phyloP scores from a whole-genome alignment of 192 early-diverging fungal genomes.

The Mortierella alpina region DNA sequence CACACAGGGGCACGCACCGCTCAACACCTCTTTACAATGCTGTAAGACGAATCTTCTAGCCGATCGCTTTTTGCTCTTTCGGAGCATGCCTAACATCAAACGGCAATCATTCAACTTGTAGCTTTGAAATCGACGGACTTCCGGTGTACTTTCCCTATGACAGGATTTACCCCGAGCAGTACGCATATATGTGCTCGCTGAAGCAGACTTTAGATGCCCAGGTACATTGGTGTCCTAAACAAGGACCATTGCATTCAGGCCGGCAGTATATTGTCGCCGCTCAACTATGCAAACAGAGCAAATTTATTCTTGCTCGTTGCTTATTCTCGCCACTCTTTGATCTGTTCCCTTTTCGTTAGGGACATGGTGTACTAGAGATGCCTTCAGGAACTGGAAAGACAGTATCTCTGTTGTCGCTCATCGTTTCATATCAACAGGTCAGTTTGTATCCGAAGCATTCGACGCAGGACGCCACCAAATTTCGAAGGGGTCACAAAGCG shows the following conservation, averaged over 20 bases:
- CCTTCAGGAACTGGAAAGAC: conserved; percentile 99
- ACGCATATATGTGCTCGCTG: conserved; percentile 96
- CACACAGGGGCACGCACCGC: background rate
- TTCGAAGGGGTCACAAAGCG: background rate
- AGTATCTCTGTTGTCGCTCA: conserved; percentile 92
- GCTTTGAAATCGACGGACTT: conserved; percentile 86
- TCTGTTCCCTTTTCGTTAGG: conserved; percentile 56
- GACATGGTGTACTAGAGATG: conserved; percentile 98
- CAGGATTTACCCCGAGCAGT: conserved; percentile 99
- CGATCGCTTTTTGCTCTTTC: background rate
- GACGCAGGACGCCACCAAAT: conserved; percentile 41
- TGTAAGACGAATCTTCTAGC: background rate
- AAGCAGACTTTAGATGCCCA: conserved; percentile 93
- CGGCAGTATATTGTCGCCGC: background rate
- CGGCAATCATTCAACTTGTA: conserved; percentile 19
- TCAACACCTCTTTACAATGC: background rate
- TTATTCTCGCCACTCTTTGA: background rate
- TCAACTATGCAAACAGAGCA: background rate
- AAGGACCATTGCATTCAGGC: background rate
- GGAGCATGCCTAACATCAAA: background rate
- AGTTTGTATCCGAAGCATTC: background rate
- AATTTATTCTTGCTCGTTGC: background rate
- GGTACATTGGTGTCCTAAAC: conserved; percentile 47
- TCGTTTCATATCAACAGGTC: conserved; percentile 95
- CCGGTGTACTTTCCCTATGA: conserved; percentile 99